Evolutionary conservation across 768 basidiomycete genomes (phyloP).

Genomic region (Phanerochaete carnosa): DNA sequence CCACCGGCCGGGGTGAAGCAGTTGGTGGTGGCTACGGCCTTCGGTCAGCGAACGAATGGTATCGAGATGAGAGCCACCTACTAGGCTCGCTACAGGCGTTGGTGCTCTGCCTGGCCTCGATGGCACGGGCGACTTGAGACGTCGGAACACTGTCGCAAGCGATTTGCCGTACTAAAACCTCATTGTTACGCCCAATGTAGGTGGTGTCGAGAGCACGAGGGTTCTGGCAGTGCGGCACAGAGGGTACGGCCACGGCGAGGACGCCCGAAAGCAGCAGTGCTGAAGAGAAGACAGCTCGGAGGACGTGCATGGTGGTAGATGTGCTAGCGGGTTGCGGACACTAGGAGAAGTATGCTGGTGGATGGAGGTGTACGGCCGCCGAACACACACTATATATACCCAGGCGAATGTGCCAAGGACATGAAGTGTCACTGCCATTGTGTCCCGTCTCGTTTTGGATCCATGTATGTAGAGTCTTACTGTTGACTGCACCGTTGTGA

Average conservation of each 20-base stretch:
- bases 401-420: no score
- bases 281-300: no score
- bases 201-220: background rate
- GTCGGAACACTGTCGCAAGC: slow-evolving; percentile 25
- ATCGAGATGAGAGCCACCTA: slow-evolving; percentile 11
- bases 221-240: background rate
- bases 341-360: no score
- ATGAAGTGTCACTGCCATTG: no score
- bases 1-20: slow-evolving; percentile 45
- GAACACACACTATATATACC: no score
- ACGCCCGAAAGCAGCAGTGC: background rate
- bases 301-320: no score
- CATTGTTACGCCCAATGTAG: slow-evolving; percentile 39
- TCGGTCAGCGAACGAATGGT: background rate
- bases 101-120: slow-evolving; percentile 27
- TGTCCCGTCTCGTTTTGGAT: no score
- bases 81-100: slow-evolving; percentile 42
- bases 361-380: no score
- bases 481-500: no score
- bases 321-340: no score
- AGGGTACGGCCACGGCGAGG: background rate
- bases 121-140: slow-evolving; percentile 1
- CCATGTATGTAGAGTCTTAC: no score
- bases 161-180: slow-evolving; percentile 37
- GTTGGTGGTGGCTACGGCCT: background rate